Evolutionary conservation across 192 early-diverging fungal genomes (phyloP).

Genomic region (Backusella parvicylindrica): DNA sequence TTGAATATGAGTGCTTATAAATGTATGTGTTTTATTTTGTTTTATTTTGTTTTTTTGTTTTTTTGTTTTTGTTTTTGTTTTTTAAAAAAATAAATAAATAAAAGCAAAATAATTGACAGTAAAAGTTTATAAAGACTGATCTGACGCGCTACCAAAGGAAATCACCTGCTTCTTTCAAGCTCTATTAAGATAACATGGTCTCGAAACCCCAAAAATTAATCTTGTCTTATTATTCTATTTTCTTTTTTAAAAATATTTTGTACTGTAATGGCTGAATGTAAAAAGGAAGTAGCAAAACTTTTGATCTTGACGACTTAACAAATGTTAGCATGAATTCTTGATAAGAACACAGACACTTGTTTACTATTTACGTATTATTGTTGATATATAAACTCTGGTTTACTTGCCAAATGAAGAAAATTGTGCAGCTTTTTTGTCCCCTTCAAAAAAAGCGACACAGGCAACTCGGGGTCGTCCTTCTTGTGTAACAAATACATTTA

Average conservation of each 20-base stretch:
- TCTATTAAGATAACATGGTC: neutral
- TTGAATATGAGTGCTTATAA: neutral
- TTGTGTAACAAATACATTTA: neutral
- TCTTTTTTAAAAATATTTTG: neutral
- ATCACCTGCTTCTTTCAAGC: neutral
- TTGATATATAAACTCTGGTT: neutral
- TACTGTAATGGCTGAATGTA: neutral
- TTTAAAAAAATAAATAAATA: neutral
- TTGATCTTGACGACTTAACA: slow-evolving; percentile 1
- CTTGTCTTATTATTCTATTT: neutral
- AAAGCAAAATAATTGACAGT: neutral
- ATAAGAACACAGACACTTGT: neutral
- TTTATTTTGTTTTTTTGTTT: neutral
- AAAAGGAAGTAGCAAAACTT: neutral
- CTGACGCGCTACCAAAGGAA: neutral
- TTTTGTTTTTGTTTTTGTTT: too few relatives aligned
- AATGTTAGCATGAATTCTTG: neutral
- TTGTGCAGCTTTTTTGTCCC: neutral
- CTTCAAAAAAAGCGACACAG: neutral
- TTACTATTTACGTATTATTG: neutral
- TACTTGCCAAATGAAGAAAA: neutral
- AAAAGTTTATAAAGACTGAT: neutral
- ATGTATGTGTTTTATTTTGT: neutral
- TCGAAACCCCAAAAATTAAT: neutral
- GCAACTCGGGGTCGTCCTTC: neutral